These are phyloP conservation scores for Galeopsis tetrahit DNA, from an alignment of 257 asterid species.

Conservation along the genomic window DNA sequence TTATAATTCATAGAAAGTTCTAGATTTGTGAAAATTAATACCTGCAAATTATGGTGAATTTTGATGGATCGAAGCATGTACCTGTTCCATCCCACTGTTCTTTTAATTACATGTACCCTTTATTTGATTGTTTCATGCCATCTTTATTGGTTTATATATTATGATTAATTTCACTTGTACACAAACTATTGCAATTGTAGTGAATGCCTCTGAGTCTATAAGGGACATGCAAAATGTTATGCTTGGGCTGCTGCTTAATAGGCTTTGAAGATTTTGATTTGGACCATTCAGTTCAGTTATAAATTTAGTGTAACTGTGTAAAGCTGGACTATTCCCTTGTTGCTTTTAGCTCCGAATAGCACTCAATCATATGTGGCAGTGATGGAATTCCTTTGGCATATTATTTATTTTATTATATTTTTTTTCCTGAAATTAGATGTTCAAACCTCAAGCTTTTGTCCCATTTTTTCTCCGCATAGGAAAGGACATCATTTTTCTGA, in stretches of 20 bases:
- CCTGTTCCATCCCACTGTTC: background rate
- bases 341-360: background rate
- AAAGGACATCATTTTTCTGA: constrained; percentile 18
- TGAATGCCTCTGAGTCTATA: background rate
- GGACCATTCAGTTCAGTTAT: background rate
- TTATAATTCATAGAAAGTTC: background rate
- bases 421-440: background rate
- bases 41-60: background rate
- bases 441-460: background rate
- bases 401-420: background rate
- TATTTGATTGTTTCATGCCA: background rate
- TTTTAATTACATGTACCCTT: background rate
- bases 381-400: background rate
- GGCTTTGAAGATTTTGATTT: background rate
- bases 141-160: background rate
- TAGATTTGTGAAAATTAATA: constrained; percentile 3
- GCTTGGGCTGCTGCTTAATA: background rate
- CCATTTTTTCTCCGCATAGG: constrained; percentile 22
- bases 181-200: background rate
- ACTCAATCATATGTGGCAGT: background rate
- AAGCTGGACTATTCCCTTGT: background rate
- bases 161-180: background rate
- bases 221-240: background rate
- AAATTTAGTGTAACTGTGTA: background rate
- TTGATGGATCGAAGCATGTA: background rate